Evolutionary conservation across 805 yeast genomes (phyloP).

Genomic region (Suhomyces tanzawaensis): DNA sequence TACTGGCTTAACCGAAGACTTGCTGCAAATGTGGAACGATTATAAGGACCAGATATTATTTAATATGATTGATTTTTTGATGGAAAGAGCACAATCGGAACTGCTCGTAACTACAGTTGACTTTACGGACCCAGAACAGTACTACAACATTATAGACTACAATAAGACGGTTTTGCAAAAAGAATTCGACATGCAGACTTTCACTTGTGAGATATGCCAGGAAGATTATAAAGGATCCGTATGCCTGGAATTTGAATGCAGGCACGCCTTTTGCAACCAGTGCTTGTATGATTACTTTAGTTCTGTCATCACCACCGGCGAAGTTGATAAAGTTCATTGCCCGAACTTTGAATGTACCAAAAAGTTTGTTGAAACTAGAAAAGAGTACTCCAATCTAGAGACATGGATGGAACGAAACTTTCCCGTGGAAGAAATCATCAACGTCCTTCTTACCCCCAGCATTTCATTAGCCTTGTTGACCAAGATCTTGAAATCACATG

Average conservation of each 20-base stretch:
- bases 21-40: constrained; percentile 34
- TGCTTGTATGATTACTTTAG: constrained; percentile 49
- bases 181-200: constrained; percentile 36
- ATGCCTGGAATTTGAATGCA: constrained; percentile 47
- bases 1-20: constrained; percentile 11
- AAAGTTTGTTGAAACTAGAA: constrained; percentile 13
- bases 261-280: constrained; percentile 62
- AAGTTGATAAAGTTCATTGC: constrained; percentile 52
- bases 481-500: constrained; percentile 20
- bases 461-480: constrained; percentile 35
- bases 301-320: constrained; percentile 45
- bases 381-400: constrained; percentile 18
- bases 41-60: constrained; percentile 40
- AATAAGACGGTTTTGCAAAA: constrained; percentile 17
- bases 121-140: constrained; percentile 1
- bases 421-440: constrained; percentile 8
- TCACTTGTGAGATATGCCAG: constrained; percentile 58
- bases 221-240: constrained; percentile 44
- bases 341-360: constrained; percentile 53
- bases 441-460: constrained; percentile 38
- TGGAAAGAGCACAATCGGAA: constrained; percentile 19
- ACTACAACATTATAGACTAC: constrained; percentile 12
- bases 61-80: constrained; percentile 41
- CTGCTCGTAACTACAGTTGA: constrained; percentile 4
- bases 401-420: constrained; percentile 19